phyloP scores from a whole-genome alignment of 2,329 filamentous ascomycete species.

The Epichloe gansuensis region DNA sequence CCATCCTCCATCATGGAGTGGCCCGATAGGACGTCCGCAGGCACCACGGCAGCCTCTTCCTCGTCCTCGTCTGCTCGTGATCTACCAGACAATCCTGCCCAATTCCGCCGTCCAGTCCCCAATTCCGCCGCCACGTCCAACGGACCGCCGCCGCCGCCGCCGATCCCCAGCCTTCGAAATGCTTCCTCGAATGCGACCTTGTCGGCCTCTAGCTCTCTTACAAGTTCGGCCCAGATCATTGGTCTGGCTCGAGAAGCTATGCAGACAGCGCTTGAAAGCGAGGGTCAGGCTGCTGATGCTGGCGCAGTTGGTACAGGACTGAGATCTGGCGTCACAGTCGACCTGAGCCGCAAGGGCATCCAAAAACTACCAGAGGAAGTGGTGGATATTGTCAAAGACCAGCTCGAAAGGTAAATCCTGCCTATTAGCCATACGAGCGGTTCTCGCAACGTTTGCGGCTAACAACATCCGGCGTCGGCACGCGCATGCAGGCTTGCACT shows the following conservation, averaged over 20 bases:
- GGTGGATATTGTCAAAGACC: constrained; percentile 61
- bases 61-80: constrained; percentile 20
- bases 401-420: constrained; percentile 52
- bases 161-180: constrained; percentile 36
- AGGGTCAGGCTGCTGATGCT: constrained; percentile 49
- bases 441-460: background rate
- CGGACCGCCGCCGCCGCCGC: constrained; percentile 28
- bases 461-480: background rate
- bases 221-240: constrained; percentile 49
- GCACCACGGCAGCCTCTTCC: constrained; percentile 12
- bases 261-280: constrained; percentile 53
- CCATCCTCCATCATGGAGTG: constrained; percentile 21
- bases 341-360: constrained; percentile 65
- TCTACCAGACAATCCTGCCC: constrained; percentile 28
- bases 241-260: constrained; percentile 54
- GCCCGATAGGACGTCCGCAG: constrained; percentile 20
- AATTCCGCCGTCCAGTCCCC: constrained; percentile 26
- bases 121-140: constrained; percentile 28
- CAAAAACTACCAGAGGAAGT: constrained; percentile 60
- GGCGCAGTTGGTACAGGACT: constrained; percentile 46
- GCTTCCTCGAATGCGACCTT: constrained; percentile 34
- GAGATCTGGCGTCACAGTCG: constrained; percentile 64
- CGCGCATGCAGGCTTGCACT: constrained; percentile 50
- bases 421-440: background rate
- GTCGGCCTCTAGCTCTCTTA: constrained; percentile 39